These are phyloP conservation scores for Acacia confusa DNA, from an alignment of 306 rosid species.

Conservation along the genomic window DNA sequence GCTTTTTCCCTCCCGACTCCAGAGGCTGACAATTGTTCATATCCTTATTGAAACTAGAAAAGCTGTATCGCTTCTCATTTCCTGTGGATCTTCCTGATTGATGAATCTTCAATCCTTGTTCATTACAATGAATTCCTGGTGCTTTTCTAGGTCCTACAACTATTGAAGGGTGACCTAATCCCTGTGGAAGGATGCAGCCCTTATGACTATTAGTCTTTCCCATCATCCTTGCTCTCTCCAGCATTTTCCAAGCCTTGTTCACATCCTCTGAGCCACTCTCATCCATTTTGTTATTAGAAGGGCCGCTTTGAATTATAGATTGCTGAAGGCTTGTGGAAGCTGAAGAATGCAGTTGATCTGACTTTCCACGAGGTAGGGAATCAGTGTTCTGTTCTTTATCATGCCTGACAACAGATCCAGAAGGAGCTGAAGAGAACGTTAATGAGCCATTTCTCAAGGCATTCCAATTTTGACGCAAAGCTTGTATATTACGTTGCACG, in stretches of 20 bases:
- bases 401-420: slow-evolving; percentile 31
- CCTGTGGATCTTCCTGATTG: slow-evolving; percentile 26
- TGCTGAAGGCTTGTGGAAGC: slow-evolving; percentile 45
- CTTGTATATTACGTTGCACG: slow-evolving; percentile 47
- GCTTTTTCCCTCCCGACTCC: slow-evolving; percentile 34
- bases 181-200: slow-evolving; percentile 32
- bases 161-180: slow-evolving; percentile 32
- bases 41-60: slow-evolving; percentile 22
- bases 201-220: slow-evolving; percentile 26
- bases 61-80: slow-evolving; percentile 31
- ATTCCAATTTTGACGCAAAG: slow-evolving; percentile 71
- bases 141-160: slow-evolving; percentile 36
- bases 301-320: slow-evolving; percentile 28
- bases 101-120: slow-evolving; percentile 23
- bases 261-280: slow-evolving; percentile 37
- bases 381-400: slow-evolving; percentile 33
- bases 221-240: slow-evolving; percentile 56
- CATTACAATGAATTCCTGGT: slow-evolving; percentile 23
- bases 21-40: slow-evolving; percentile 12
- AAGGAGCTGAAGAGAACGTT: slow-evolving; percentile 47
- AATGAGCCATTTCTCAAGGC: slow-evolving; percentile 64
- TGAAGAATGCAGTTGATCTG: slow-evolving; percentile 31
- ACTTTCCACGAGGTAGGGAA: slow-evolving; percentile 27
- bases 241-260: slow-evolving; percentile 82
- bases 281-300: not conserved